Evolutionary conservation across 1,284 basidiomycete species (phyloP), one percentile per base, ranked within the genome.

Genomic region (Hypsizygus ulmarius): DNA sequence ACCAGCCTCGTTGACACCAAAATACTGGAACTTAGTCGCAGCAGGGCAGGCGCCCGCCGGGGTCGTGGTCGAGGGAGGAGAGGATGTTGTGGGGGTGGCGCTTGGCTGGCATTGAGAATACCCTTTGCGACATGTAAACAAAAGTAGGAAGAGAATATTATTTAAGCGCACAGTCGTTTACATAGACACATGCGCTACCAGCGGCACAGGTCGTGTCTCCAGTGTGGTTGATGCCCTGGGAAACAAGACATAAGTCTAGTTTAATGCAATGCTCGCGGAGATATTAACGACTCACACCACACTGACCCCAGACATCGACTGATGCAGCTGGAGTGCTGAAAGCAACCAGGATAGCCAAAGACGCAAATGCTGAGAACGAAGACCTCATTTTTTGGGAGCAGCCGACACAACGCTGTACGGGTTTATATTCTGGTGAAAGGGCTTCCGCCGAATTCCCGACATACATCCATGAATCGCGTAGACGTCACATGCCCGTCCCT

Each of bases 1-100:
- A 51, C 79, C 78, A 58, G 78, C 76, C 60, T 83, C 66, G 64
- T 79, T 82, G 27, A 82, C 81, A 64, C 81, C 82, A 54, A 81
- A 81, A 67, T 68, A 80, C 56, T 72, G 69, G 74, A 84, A 83
- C 63, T 81, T 82, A 39, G 76, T 80, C 56, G 61, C 63, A 10
- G 66, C 58, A 25, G 68, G 67, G 8, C 72, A 56, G 61, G 72
- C 74, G 34, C 58, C 51, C 19, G 62, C 53, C 10, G 57, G 16
- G 61, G 56, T 30, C 45, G 56, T 27, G 61, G 55, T 47, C 6
- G 65, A 58, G 63, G 53, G 42, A 29, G 42, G 43, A 10, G 48
- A n/a, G n/a, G 50, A 32, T 6, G 50, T 43, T 2, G 53, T 39
- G 9, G 52, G 36, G 2, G 47, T 49, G 27, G 50, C 32, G 5